A percentile compares a stretch with the other conserved stretches of the same genome.
These are phyloP conservation scores for Calocera viscosa DNA, from an alignment of 768 basidiomycete species.

Conservation along the genomic window DNA sequence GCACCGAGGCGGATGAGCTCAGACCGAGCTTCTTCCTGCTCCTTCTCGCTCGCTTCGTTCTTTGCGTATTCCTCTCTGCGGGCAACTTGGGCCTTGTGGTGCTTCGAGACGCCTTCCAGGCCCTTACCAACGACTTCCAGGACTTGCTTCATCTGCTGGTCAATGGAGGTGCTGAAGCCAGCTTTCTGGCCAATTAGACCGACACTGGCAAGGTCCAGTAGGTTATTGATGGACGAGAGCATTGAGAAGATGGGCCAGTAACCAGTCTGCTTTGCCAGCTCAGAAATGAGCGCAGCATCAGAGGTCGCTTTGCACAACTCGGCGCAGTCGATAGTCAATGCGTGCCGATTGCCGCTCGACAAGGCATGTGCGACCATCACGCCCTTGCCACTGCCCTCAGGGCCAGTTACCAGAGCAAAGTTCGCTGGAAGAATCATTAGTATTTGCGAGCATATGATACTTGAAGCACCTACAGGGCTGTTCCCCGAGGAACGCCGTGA, in stretches of 20 bases:
- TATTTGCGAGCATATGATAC: conserved; percentile 46
- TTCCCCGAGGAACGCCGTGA: conserved; percentile 18
- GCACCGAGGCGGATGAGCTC: conserved; percentile 46
- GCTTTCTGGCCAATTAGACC: conserved; percentile 97
- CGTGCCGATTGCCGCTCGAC: conserved; percentile 35
- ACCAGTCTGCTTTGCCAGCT: conserved; percentile 70
- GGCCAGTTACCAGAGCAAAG: conserved; percentile 66
- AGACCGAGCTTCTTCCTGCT: conserved; percentile 28
- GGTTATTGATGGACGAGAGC: conserved; percentile 60
- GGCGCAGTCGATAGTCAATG: conserved; percentile 73
- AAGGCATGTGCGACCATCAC: conserved; percentile 45
- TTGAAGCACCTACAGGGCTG: conserved; percentile 37
- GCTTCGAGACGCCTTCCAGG: conserved; percentile 45
- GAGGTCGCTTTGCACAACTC: conserved; percentile 55
- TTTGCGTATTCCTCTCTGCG: conserved; percentile 31
- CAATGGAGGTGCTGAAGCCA: conserved; percentile 65
- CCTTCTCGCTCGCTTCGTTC: conserved; percentile 28
- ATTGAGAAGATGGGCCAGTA: conserved; percentile 84
- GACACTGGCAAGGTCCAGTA: conserved; percentile 84
- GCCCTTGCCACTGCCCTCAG: conserved; percentile 71
- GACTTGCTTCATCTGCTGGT: conserved; percentile 74
- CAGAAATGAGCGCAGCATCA: conserved; percentile 53
- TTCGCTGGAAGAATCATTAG: conserved; percentile 37
- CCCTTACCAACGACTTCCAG: conserved; percentile 64
- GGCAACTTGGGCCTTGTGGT: conserved; percentile 33